Conservation (phyloP, 1,284 basidiomycete genomes). For the Apiotrichum siamense region DNA sequence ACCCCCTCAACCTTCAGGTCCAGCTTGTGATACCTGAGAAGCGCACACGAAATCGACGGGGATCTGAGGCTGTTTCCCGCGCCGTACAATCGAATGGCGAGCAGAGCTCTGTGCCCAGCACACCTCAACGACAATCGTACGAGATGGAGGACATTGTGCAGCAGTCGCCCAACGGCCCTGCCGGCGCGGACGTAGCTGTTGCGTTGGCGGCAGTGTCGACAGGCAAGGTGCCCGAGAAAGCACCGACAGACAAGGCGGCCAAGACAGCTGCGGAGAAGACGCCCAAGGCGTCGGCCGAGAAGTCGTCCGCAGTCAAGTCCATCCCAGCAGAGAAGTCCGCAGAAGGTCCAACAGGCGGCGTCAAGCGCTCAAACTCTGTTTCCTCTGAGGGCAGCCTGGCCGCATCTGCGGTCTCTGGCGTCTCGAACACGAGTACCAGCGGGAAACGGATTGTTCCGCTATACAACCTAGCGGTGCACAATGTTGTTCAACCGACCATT, state of each 20-base stretch:
- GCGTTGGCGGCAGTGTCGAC: too few species aligned
- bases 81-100: not conserved
- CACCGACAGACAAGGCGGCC: not conserved
- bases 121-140: conserved; percentile 8
- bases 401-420: conserved; percentile 9
- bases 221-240: not conserved
- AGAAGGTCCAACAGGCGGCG: not conserved
- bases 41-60: not conserved
- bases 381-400: conserved; percentile 15
- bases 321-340: too few species aligned
- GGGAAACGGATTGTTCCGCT: conserved; percentile 71
- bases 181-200: too few species aligned
- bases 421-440: not conserved
- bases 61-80: not conserved
- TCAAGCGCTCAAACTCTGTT: conserved; percentile 24
- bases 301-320: too few species aligned
- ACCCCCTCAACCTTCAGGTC: conserved; percentile 87
- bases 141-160: conserved; percentile 6
- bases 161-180: too few species aligned
- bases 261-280: too few species aligned
- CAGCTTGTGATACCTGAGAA: conserved; percentile 61
- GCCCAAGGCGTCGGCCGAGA: too few species aligned
- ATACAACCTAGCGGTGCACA: conserved; percentile 83
- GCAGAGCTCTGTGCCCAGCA: not conserved
- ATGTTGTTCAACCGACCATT: conserved; percentile 83